phyloP scores from a whole-genome alignment of 805 yeast species.

The Yamadazyma sp. region DNA sequence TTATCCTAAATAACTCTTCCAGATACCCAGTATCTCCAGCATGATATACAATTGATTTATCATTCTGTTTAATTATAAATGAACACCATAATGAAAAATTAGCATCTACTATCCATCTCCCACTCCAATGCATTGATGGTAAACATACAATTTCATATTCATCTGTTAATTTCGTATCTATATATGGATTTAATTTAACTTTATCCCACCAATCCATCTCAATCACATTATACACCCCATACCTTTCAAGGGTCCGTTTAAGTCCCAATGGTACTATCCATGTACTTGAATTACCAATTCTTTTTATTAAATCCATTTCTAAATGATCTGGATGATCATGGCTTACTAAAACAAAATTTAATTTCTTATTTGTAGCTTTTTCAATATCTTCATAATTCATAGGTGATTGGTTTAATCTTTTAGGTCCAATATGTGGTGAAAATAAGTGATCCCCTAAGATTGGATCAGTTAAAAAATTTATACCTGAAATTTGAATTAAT shows the following conservation, averaged over 20 bases:
- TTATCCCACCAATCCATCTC: slow-evolving; percentile 95
- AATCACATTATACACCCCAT: slow-evolving; percentile 58
- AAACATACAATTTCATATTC: slow-evolving; percentile 79
- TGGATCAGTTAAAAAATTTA: slow-evolving; percentile 86
- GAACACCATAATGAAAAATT: slow-evolving; percentile 89
- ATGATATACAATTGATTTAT: slow-evolving; percentile 74
- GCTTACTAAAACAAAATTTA: slow-evolving; percentile 72
- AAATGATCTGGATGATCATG: slow-evolving; percentile 97
- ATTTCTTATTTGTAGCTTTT: slow-evolving; percentile 50
- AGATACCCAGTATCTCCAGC: slow-evolving; percentile 95
- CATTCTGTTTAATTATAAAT: slow-evolving; percentile 63
- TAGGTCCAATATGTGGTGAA: slow-evolving; percentile 69
- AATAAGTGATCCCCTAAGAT: slow-evolving; percentile 66
- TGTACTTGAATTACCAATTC: slow-evolving; percentile 51
- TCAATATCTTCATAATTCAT: slow-evolving; percentile 54
- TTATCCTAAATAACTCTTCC: slow-evolving; percentile 64
- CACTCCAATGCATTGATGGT: slow-evolving; percentile 98
- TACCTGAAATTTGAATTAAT: slow-evolving; percentile 62
- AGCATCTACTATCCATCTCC: slow-evolving; percentile 75
- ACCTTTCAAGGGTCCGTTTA: slow-evolving; percentile 51
- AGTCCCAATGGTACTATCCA: slow-evolving; percentile 93
- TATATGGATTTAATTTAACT: slow-evolving; percentile 33
- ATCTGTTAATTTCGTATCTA: slow-evolving; percentile 38
- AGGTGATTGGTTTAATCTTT: slow-evolving; percentile 78
- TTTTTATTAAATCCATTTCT: slow-evolving; percentile 56